Evolutionary conservation across 2,329 filamentous ascomycete species (phyloP), one percentile per base, ranked within the genome.

Genomic region (Cercospora beticola): DNA sequence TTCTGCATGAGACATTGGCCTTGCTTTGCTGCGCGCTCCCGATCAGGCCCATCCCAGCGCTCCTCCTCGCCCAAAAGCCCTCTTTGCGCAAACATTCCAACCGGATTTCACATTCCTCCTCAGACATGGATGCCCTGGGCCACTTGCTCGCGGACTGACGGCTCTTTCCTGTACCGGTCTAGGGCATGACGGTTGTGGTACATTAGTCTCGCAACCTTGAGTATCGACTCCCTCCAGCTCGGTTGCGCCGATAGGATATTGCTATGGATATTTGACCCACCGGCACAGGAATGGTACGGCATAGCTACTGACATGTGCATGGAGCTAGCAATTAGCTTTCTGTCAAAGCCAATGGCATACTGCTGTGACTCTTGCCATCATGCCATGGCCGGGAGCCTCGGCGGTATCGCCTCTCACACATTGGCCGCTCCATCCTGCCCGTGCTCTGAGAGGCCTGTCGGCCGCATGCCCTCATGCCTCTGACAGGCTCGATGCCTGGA

Each of bases 291-390:
- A 64, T 58, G 70, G 68, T 65, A 66, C 57, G 66, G 40, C 62
- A 68, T 57, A 66, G 61, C 64, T 69, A 64, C 64, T 70, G 68
- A 68, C 67, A 72, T 68, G 64, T 64, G 61, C 71, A 75, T 78
- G 75, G 74, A 77, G 74, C 76, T 78, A 77, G 70, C 68, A 40
- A 65, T 72, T 78, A 78, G 76, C 75, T 76, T 74, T 75, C 43
- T 36, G 49, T 43, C 63, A 70, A 75, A 68, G 70, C 76, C 76
- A 77, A 77, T 77, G 72, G 75, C 72, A 68, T 67, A 61, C 63
- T 40, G 49, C 67, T 59, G 57, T 69, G 58, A 63, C 65, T 68
- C 72, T 73, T 71, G 72, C 73, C 72, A 74, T 70, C 70, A 67
- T 70, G 70, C 67, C 64, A 67, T 70, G 58, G 23, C 67, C 71